These are phyloP conservation scores for Paulownia fortunei DNA, from an alignment of 257 asterid species.

Conservation along the genomic window DNA sequence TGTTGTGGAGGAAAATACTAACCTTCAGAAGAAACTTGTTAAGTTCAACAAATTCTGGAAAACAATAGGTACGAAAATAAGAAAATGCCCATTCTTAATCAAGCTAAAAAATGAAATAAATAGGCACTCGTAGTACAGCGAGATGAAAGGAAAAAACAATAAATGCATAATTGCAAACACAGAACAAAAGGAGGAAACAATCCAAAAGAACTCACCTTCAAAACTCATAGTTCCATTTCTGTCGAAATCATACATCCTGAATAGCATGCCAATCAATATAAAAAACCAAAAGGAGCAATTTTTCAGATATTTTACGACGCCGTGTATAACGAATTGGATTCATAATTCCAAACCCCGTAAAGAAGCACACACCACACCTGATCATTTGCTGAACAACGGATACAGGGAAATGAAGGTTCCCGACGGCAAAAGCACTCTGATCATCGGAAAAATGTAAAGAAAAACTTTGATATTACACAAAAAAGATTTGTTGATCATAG, in stretches of 20 bases:
- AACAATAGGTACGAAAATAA: constrained; percentile 3
- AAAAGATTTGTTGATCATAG: not conserved
- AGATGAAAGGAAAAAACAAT: not conserved
- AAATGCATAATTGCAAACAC: constrained; percentile 2
- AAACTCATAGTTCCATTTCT: constrained; percentile 82
- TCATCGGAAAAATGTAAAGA: not conserved
- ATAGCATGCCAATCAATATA: constrained; percentile 25
- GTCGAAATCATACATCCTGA: constrained; percentile 88
- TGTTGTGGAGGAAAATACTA: constrained; percentile 34
- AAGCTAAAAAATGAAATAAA: not conserved
- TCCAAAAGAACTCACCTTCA: constrained; percentile 50
- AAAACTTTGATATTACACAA: not conserved
- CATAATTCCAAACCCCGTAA: constrained; percentile 16
- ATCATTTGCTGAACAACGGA: constrained; percentile 89
- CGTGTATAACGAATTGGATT: not conserved
- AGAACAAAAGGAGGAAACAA: not conserved
- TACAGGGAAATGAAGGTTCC: constrained; percentile 68
- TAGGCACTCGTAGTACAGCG: not conserved
- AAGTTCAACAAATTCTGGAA: constrained; percentile 72
- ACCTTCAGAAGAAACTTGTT: constrained; percentile 89
- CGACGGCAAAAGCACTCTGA: constrained; percentile 71
- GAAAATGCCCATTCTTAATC: not conserved
- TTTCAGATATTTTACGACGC: not conserved
- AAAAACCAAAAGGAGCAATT: constrained; percentile 18
- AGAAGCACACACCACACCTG: constrained; percentile 46